phyloP scores from a whole-genome alignment of 2,329 filamentous ascomycete species.

The Hypoxylon rubiginosum region DNA sequence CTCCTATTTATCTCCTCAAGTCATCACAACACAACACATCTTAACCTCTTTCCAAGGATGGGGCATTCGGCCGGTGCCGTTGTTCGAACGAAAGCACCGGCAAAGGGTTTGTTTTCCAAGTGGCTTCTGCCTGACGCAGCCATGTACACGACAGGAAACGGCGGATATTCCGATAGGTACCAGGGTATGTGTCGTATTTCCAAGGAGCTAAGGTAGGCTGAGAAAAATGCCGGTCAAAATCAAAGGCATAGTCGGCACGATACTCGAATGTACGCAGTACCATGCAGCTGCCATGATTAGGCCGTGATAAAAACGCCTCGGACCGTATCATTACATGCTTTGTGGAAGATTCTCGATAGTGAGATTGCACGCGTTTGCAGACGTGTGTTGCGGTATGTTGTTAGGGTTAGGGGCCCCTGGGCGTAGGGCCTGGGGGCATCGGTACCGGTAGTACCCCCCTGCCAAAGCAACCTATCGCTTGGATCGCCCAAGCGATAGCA shows the following conservation, averaged over 20 bases:
- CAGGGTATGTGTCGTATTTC: background rate
- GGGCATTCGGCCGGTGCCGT: background rate
- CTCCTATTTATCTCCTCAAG: too few species aligned
- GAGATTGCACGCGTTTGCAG: background rate
- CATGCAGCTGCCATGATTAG: background rate
- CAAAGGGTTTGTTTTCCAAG: background rate
- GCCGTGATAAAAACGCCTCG: background rate
- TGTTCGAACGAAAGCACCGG: background rate
- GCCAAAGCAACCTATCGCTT: background rate
- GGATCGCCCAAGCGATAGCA: background rate
- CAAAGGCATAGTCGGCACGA: background rate
- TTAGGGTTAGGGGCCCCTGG: background rate
- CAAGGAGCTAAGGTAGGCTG: background rate
- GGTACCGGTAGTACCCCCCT: background rate
- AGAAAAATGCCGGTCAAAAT: background rate
- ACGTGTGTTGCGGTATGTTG: background rate
- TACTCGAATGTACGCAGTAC: background rate
- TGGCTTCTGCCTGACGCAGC: background rate
- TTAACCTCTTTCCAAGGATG: background rate
- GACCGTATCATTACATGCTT: background rate
- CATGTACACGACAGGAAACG: background rate
- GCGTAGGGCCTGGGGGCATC: background rate
- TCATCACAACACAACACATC: too few species aligned
- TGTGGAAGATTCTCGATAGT: slow-evolving; percentile 2
- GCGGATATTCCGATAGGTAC: background rate